Evolutionary conservation across 1,139 yeast genomes (phyloP).

Genomic region (Saccharomycopsis hybrid): DNA sequence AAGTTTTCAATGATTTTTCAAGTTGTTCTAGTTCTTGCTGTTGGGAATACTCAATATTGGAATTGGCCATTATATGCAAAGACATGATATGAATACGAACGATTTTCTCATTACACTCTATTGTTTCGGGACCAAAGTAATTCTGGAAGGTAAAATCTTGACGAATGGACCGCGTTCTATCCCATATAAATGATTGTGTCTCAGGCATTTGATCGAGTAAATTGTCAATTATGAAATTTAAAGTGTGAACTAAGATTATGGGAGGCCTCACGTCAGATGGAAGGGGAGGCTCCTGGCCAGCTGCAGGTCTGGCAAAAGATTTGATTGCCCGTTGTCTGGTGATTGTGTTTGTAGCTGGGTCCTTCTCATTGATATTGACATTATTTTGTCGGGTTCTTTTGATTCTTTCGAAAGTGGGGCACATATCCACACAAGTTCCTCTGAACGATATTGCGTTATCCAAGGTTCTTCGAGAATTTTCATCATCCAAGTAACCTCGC

Average conservation of each 20-base stretch:
- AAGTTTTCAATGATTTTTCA: conserved; percentile 84
- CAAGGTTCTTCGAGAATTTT: conserved; percentile 72
- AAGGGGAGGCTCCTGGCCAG: conserved; percentile 96
- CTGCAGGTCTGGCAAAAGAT: conserved; percentile 95
- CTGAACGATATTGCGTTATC: conserved; percentile 81
- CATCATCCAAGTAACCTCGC: conserved; percentile 81
- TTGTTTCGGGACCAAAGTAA: conserved; percentile 87
- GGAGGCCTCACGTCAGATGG: conserved; percentile 99
- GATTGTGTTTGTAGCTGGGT: conserved; percentile 55
- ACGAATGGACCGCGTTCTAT: conserved; percentile 93
- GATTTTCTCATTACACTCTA: conserved; percentile 87
- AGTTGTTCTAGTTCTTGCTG: conserved; percentile 96
- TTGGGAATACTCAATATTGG: conserved; percentile 71
- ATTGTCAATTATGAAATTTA: conserved; percentile 63
- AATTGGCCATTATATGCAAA: conserved; percentile 78
- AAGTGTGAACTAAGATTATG: conserved; percentile 52
- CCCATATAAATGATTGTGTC: conserved; percentile 94
- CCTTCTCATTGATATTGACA: conserved; percentile 73
- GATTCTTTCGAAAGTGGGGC: conserved; percentile 89
- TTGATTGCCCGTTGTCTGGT: conserved; percentile 67
- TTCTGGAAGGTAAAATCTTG: conserved; percentile 97
- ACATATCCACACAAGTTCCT: conserved; percentile 91
- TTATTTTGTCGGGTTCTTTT: conserved; percentile 85
- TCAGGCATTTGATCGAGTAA: conserved; percentile 67
- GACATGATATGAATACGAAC: conserved; percentile 82